Base-by-base conservation (phyloP, 163 green algal species). In the Scenedesmus sp. region DNA sequence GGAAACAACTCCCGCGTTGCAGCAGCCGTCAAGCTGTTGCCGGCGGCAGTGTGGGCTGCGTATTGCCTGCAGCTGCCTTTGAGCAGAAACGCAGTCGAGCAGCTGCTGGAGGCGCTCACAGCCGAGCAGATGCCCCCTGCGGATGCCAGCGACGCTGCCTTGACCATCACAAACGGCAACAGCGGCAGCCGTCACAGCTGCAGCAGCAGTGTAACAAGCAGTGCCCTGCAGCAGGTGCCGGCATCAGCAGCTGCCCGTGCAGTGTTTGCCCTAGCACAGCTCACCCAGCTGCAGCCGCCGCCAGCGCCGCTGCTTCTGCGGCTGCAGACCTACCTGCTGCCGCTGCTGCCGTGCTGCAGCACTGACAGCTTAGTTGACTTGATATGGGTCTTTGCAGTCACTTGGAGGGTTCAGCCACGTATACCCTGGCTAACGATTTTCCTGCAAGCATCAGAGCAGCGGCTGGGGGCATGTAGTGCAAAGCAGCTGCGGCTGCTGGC, bases 311-410 rank as follows among this genome's bases (percentile, higher is more conserved):
- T 72, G 81, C 22, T 49, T 72, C 61, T 24, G 30, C 65, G 51
- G 20, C 43, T 81, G 61, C 59, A 81, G 42, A 20, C 76, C 20
- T 59, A 15, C 4, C 24, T 83, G 72, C 56, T 89, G 20, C 83
- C 78, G 51, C 56, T 89, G 80, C 35, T 68, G 24, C 44, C 87
- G 49, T 46, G 72, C 30, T 30, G 86, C 24, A 83, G 81, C 88
- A 84, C 76, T 40, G 33, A 6, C 15, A 15, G 30, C 30, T 59
- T 76, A 2, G n/a, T 46, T 13, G 5, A 40, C 20, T 22, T 89
- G 49, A 43, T 85, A 49, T 61, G 43, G 81, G 70, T 9, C 13
- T 81, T 90, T 43, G 49, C 53, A 59, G 86, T 84, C 33, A 72
- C 37, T 1, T 86, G 51, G 53, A 44, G 33, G 70, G 40, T 70